Conservation (phyloP, 2,329 filamentous ascomycete species). For the Bisporella sp. region DNA sequence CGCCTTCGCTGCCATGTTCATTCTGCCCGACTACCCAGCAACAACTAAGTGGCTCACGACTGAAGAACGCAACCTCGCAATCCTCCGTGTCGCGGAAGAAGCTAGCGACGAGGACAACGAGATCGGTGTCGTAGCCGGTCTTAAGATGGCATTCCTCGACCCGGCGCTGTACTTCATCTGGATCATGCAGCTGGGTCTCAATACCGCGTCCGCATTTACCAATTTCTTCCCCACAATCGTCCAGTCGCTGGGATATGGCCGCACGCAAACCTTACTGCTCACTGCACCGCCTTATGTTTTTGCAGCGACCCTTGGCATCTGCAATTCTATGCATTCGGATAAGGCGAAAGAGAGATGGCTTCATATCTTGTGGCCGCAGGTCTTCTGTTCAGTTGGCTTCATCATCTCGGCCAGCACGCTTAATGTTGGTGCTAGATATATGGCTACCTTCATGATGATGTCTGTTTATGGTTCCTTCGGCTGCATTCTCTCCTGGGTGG, state of each 20-base stretch:
- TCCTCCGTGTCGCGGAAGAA: no score
- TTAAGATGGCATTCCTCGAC: constrained; percentile 3
- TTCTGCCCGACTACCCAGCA: constrained; percentile 32
- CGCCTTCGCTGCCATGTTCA: constrained; percentile 20
- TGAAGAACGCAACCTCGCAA: no score
- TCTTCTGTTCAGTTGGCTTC: constrained; percentile 13
- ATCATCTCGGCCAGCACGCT: constrained; percentile 11
- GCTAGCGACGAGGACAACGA: no score
- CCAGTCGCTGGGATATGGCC: constrained; percentile 11
- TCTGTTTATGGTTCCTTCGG: constrained; percentile 11
- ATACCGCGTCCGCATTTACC: constrained; percentile 11
- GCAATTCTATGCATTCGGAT: constrained; percentile 7
- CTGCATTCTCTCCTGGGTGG: constrained; percentile 15
- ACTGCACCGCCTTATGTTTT: constrained; percentile 18
- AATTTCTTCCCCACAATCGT: constrained; percentile 26
- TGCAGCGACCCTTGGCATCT: constrained; percentile 11
- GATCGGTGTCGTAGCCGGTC: no score
- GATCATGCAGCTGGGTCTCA: constrained; percentile 4
- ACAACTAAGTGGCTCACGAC: no score
- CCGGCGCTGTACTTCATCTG: constrained; percentile 9
- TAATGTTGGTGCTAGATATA: constrained; percentile 15
- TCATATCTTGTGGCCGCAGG: constrained; percentile 12
- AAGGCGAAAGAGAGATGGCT: constrained; percentile 9
- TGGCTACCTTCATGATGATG: constrained; percentile 13
- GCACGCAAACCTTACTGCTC: constrained; percentile 12